phyloP scores from a whole-genome alignment of 2,329 filamentous ascomycete genomes.

The Aspergillus proliferans region DNA sequence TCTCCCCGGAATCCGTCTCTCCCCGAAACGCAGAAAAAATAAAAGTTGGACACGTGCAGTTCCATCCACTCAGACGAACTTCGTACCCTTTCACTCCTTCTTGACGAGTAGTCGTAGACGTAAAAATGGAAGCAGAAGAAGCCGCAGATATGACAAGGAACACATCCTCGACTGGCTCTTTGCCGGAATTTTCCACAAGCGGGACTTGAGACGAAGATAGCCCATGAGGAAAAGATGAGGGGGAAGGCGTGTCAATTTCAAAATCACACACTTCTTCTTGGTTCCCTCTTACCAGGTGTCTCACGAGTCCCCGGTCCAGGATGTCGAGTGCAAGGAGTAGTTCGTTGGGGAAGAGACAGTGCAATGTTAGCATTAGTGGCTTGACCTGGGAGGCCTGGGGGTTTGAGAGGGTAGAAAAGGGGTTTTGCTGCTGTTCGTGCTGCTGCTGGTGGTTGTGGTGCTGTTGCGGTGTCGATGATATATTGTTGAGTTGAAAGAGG shows the following conservation, averaged over 20 bases:
- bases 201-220: too few species aligned
- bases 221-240: too few species aligned
- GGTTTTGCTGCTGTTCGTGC: conserved; percentile 2
- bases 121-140: conserved; percentile 35
- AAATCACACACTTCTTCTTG: not conserved
- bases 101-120: conserved; percentile 17
- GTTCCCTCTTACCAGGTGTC: conserved; percentile 37
- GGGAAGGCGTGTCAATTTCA: not conserved
- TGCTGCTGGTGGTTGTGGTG: not conserved
- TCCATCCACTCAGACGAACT: conserved; percentile 72
- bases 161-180: conserved; percentile 24
- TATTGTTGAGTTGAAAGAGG: conserved; percentile 6
- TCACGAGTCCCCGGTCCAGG: conserved; percentile 70
- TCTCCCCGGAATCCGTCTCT: conserved; percentile 1
- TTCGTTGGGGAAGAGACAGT: conserved; percentile 75
- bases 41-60: conserved; percentile 84
- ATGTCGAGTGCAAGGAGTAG: conserved; percentile 82
- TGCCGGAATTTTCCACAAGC: not conserved
- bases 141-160: conserved; percentile 62
- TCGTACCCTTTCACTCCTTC: conserved; percentile 50
- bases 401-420: conserved; percentile 20
- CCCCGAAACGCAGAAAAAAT: conserved; percentile 62
- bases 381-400: conserved; percentile 29
- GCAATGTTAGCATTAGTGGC: conserved; percentile 67
- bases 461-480: not conserved